Base-by-base conservation (phyloP, 495 filamentous ascomycete genomes). In the Penicillium goetzii region DNA sequence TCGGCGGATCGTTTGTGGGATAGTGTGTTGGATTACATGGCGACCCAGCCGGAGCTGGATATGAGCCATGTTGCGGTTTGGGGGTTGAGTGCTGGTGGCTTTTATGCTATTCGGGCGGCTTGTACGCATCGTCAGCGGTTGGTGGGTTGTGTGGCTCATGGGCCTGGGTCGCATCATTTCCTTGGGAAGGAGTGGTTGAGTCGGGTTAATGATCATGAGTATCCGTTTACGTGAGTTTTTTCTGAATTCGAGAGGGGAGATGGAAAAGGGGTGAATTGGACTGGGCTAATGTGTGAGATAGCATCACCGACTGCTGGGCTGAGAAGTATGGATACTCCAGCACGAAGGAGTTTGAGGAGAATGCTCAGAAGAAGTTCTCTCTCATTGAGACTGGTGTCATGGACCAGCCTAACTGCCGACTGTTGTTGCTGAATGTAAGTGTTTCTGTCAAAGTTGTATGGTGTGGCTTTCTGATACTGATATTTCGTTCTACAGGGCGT, bases 1-100 rank as follows among this genome's bases (percentile, higher is more conserved):
- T 80, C 80, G 1, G 76, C 83, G 0, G 85, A 88, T 61, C 77
- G 85, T 1, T 69, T 85, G 26, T 78, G 76, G 75, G 77, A 78
- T 33, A 88, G 83, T 57, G 73, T 92, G 62, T 74, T 93, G 10
- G 84, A 86, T 12, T 93, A 89, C 83, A 86, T 92, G 75, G 81
- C 65, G 2, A 60, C 73, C 17, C 79, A 86, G 51, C 76, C 79
- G 3, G 77, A 81, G 57, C 86, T 94, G 61, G 87, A 92, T 67
- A 84, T 83, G 78, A 66, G 68, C 4, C 82, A 79, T 58, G 76
- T 92, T n/a, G 77, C 85, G 62, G 85, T 84, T 38, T 94, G 90
- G 90, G 89, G 87, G 0, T 81, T 92, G 56, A 90, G 87, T 71
- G 85, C 85, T 4, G 91, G 91, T 30, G 90, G 90, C 0, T 92